A percentile compares a stretch with the other conserved stretches of the same genome.
Conservation (phyloP, 371 early-diverging fungal species). For the Mortierella sp. region DNA sequence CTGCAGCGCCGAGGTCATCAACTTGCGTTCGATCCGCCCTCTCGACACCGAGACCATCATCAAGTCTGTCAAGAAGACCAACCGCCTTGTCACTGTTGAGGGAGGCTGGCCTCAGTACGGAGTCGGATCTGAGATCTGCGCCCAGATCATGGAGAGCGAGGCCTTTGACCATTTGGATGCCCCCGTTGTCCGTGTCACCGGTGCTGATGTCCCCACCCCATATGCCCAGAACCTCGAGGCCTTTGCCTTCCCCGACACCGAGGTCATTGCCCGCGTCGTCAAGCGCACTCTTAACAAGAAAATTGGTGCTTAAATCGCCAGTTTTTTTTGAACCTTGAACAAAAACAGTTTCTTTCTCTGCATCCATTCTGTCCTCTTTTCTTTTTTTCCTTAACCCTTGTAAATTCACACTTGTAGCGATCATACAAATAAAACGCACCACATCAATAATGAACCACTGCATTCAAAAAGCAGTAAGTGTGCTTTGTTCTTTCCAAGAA, state of each 20-base stretch:
- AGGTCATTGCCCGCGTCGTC: constrained; percentile 85
- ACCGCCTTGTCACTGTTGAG: constrained; percentile 97
- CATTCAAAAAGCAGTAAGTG: not conserved
- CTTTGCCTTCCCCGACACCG: constrained; percentile 90
- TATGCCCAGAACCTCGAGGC: constrained; percentile 97
- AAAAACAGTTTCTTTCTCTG: constrained; percentile 1
- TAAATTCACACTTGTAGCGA: constrained; percentile 14
- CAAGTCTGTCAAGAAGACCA: constrained; percentile 97
- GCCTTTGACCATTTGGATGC: constrained; percentile 97
- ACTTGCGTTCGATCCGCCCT: constrained; percentile 98
- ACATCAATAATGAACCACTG: not conserved
- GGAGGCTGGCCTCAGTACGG: constrained; percentile 98
- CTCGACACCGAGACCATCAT: constrained; percentile 96
- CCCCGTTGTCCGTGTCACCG: constrained; percentile 95
- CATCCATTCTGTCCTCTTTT: not conserved
- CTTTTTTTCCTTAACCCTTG: not conserved
- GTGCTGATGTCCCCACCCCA: constrained; percentile 99
- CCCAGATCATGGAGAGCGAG: constrained; percentile 96
- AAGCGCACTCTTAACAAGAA: constrained; percentile 73
- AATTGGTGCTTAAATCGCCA: constrained; percentile 51
- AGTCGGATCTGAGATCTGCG: constrained; percentile 97
- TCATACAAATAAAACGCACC: constrained; percentile 2
- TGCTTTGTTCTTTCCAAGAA: not conserved
- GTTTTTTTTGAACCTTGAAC: no score
- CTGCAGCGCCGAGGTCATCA: constrained; percentile 88